phyloP scores from a whole-genome alignment of 2,329 filamentous ascomycete genomes.

The Basipetospora chlamydospora region DNA sequence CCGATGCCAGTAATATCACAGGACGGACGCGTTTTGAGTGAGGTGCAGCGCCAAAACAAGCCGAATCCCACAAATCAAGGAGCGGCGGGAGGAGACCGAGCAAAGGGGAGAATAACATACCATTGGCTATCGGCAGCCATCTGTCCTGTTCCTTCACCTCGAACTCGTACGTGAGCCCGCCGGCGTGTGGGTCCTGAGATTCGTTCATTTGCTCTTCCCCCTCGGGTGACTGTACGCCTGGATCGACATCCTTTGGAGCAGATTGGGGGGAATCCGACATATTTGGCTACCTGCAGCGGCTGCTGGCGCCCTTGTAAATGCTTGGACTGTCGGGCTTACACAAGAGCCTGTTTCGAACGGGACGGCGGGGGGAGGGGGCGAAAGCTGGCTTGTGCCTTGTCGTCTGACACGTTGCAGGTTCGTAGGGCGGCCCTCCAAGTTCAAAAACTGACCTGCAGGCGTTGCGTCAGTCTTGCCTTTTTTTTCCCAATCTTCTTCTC shows the following conservation, averaged over 20 bases:
- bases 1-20: slow-evolving; percentile 28
- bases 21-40: slow-evolving; percentile 10
- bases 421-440: no score
- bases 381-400: slow-evolving; percentile 45
- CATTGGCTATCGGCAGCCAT: slow-evolving; percentile 99
- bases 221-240: slow-evolving; percentile 81
- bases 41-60: background rate
- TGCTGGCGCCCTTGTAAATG: slow-evolving; percentile 46
- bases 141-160: slow-evolving; percentile 99
- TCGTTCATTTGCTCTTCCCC: slow-evolving; percentile 93
- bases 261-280: slow-evolving; percentile 81
- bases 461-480: slow-evolving; percentile 5
- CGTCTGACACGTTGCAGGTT: slow-evolving; percentile 46
- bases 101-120: slow-evolving; percentile 49
- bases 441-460: no score
- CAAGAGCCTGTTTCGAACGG: slow-evolving; percentile 29
- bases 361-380: no score
- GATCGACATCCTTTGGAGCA: slow-evolving; percentile 91
- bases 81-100: background rate
- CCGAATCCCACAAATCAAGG: background rate
- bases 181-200: slow-evolving; percentile 61
- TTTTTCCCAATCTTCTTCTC: no score
- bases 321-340: slow-evolving; percentile 41
- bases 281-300: slow-evolving; percentile 61
- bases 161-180: slow-evolving; percentile 73